Evolutionary conservation across 2,329 filamentous ascomycete species (phyloP), one percentile per base, ranked within the genome.

Genomic region (Penicillium sp.): DNA sequence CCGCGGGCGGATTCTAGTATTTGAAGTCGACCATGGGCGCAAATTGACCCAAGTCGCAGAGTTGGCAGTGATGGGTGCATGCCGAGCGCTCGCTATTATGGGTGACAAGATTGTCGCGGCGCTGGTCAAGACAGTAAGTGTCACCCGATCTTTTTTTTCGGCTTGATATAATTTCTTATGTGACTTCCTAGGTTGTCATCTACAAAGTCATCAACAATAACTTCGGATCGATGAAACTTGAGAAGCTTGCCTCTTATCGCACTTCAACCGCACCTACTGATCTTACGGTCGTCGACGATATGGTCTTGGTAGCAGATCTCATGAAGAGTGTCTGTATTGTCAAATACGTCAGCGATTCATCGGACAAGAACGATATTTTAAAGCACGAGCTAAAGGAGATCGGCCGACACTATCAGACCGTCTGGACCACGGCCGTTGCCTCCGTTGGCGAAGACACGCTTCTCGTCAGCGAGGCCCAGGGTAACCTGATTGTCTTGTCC

Each of bases 241-340:
- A 76, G 34, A 91, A 86, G 60, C 61, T 85, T 11, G 86, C 87
- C 1, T 80, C 81, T 2, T 94, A 89, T 63, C 80, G 89, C 9
- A 86, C 87, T 2, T 81, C 88, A 2, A 94, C 89, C 0, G 86
- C 87, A 20, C 90, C 93, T 0, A 80, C 94, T 11, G 87, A 91
- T 51, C 64, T 97, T 5, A 81, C 83, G 7, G 77, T 96, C 10
- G 79, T 80, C 1, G 85, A 78, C 1, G 82, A 84, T 51, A 74
- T 79, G 16, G 90, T 98, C 47, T 87, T 86, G 0, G 82, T 97
- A 7, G 86, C 84, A 0, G 93, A 98, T 59, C 71, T 98, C 31
- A 96, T 95, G 86, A 96, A 97, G 68, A 94, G 87, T 1, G 74
- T 94, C 16, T 83, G 85, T 1, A 70, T 97, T 4, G 73, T 96